Evolutionary conservation across 768 basidiomycete genomes (phyloP).

Genomic region (Hypsizygus marmoreus): DNA sequence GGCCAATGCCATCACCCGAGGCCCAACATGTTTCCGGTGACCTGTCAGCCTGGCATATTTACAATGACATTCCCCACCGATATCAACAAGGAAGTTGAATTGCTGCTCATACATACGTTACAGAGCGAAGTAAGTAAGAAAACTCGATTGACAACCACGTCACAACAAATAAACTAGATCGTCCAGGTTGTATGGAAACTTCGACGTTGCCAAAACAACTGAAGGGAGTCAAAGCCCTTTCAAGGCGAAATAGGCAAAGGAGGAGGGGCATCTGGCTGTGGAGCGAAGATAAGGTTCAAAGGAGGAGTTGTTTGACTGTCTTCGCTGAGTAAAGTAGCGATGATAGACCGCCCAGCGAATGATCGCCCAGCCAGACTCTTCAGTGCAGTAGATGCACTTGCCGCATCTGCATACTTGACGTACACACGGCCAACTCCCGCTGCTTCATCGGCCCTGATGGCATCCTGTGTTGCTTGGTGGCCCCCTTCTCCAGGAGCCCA

Average conservation of each 20-base stretch:
- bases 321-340: slow-evolving; percentile 80
- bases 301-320: slow-evolving; percentile 87
- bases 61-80: too few species aligned
- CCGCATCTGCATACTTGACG: slow-evolving; percentile 75
- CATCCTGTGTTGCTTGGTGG: slow-evolving; percentile 62
- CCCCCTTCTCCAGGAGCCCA: slow-evolving; percentile 68
- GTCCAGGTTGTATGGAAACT: too few species aligned
- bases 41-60: too few species aligned
- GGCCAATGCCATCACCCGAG: too few species aligned
- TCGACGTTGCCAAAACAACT: too few species aligned
- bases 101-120: too few species aligned
- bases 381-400: slow-evolving; percentile 69
- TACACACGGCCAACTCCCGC: slow-evolving; percentile 95
- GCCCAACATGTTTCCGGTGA: too few species aligned
- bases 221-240: too few species aligned
- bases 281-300: slow-evolving; percentile 79
- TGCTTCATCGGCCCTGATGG: slow-evolving; percentile 78
- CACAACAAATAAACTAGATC: too few species aligned
- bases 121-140: too few species aligned
- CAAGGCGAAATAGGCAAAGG: slow-evolving; percentile 55
- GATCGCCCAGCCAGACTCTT: slow-evolving; percentile 88
- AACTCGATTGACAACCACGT: too few species aligned
- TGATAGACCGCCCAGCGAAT: slow-evolving; percentile 84
- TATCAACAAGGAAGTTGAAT: too few species aligned
- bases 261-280: slow-evolving; percentile 80